Base-by-base conservation (phyloP, 2,329 filamentous ascomycete genomes). In the Monilinia laxa region DNA sequence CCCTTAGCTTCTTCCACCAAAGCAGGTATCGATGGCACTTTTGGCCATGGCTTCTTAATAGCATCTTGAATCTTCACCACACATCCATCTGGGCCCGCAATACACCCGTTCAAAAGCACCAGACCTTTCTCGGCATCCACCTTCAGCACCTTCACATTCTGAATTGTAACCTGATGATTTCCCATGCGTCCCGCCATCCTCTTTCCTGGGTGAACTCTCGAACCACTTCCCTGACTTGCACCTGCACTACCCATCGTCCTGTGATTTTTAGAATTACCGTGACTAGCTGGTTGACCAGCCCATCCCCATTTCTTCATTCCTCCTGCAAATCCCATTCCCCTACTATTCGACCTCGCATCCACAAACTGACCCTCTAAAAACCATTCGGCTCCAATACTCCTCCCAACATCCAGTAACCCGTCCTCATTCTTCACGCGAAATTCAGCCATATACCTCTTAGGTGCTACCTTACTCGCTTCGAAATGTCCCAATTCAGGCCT, bases 141-240 rank as follows among this genome's bases (percentile, higher is more conserved):
- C 82, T 92, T 89, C 77, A 99, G 81, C 64, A 99, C 88, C 80
- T 90, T 91, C 73, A 98, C 81, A 79, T 96, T 97, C 84, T 97
- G 93, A 67, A 95, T 85, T 58, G 95, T 99, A 66, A 93, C 90
- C 72, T 87, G 87, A 79, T 96, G 86, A 71, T 90, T 91, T 70
- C 95, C 95, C 95, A 99, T 98, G 68, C 92, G 87, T 65, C 95
- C 95, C 4, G 95, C 87, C 95, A 99, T 99, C 81, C 93, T 95
- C 87, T 99, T 99, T 68, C 95, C 95, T 0, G 95, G 95, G 76
- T 93, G 82, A 31, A 99, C 94, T 80, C 95, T 87, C 70, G 92
- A 96, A 80, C 95, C 95, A 77, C 90, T 89, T 71, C 95, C 95
- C 80, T 99, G 95, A 73, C 90, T 91, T 68, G 90, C 92, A 77